phyloP scores from a whole-genome alignment of 805 yeast species.

The Teunomyces pallodes region DNA sequence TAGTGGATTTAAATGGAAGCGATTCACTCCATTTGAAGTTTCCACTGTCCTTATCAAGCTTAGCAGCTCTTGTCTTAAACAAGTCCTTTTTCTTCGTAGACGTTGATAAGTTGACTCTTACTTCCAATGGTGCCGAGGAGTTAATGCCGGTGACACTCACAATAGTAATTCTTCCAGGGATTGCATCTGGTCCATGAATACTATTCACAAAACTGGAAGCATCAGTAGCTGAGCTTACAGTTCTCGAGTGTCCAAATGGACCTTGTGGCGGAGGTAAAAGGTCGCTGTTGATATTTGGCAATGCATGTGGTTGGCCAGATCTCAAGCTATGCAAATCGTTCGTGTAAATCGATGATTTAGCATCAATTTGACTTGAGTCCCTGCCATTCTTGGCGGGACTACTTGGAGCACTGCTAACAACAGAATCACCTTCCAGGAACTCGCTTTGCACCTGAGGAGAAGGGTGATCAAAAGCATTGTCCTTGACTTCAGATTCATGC shows the following conservation, averaged over 20 bases:
- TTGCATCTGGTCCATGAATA: conserved; percentile 31
- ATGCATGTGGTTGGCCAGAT: conserved; percentile 28
- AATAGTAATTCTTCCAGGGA: conserved; percentile 57
- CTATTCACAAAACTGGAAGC: conserved; percentile 35
- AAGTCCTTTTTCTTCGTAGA: conserved; percentile 53
- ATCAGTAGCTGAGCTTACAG: conserved; percentile 27
- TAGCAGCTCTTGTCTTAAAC: conserved; percentile 60
- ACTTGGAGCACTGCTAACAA: not conserved
- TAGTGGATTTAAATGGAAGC: conserved; percentile 62
- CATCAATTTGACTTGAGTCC: conserved; percentile 2
- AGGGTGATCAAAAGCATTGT: conserved; percentile 1
- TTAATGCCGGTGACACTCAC: conserved; percentile 47
- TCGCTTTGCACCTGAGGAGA: conserved; percentile 1
- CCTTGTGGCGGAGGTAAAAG: conserved; percentile 39
- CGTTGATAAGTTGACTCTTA: conserved; percentile 52
- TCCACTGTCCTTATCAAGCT: conserved; percentile 44
- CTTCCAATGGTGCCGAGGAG: conserved; percentile 34
- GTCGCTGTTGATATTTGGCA: conserved; percentile 33
- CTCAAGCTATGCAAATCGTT: conserved; percentile 37
- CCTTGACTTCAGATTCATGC: not conserved
- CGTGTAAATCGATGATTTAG: conserved; percentile 15
- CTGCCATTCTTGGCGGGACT: conserved; percentile 4
- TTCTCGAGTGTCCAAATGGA: conserved; percentile 24
- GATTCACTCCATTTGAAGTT: conserved; percentile 58
- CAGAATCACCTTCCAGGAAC: conserved; percentile 5